Evolutionary conservation across 2,329 filamentous ascomycete species (phyloP).

Genomic region (Colletotrichum lupini): DNA sequence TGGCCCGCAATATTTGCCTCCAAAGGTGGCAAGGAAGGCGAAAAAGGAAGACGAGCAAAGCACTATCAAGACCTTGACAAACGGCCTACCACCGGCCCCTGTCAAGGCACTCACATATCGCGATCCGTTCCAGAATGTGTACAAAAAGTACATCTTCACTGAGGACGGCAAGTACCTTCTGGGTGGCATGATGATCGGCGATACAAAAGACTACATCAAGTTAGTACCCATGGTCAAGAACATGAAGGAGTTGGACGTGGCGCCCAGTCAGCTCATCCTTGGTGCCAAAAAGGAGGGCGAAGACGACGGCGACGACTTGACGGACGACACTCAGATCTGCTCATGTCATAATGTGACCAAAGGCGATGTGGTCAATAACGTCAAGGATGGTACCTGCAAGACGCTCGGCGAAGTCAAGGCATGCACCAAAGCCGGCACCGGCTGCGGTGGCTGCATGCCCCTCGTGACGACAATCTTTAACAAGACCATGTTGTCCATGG

Average conservation of each 20-base stretch:
- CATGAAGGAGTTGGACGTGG: conserved; percentile 81
- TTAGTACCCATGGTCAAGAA: conserved; percentile 88
- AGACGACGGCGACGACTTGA: conserved; percentile 79
- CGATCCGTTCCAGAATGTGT: conserved; percentile 87
- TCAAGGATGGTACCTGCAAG: conserved; percentile 85
- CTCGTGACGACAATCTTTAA: conserved; percentile 92
- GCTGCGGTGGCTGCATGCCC: conserved; percentile 91
- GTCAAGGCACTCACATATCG: conserved; percentile 91
- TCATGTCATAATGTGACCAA: conserved; percentile 95
- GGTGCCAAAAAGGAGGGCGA: conserved; percentile 80
- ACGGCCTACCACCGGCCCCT: conserved; percentile 65
- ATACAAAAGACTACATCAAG: conserved; percentile 91
- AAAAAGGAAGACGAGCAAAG: conserved; percentile 48
- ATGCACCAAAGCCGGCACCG: conserved; percentile 91
- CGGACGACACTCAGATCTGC: conserved; percentile 89
- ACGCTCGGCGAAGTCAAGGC: conserved; percentile 85
- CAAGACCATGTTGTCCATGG: conserved; percentile 85
- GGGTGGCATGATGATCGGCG: conserved; percentile 98
- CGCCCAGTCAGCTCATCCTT: conserved; percentile 85
- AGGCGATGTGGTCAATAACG: conserved; percentile 76
- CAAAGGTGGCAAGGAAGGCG: conserved; percentile 57
- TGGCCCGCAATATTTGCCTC: conserved; percentile 80
- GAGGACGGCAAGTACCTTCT: conserved; percentile 89
- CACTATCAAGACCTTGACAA: conserved; percentile 60
- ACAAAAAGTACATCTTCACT: conserved; percentile 95